Conservation (phyloP, 306 rosid genomes). For the Sesbania bispinosa region DNA sequence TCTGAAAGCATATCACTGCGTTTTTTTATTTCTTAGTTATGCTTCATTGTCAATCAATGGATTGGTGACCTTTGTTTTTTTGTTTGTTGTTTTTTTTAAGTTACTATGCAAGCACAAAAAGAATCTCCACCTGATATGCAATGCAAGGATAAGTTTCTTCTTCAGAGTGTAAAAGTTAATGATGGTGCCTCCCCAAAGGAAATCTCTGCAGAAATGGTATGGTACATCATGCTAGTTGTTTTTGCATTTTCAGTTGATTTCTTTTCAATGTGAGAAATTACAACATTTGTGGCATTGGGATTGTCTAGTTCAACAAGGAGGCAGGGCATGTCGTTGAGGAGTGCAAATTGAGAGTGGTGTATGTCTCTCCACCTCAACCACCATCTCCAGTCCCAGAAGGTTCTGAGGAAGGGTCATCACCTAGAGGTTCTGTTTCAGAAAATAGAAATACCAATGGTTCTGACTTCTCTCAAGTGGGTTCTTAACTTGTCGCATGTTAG, state of each 20-base stretch:
- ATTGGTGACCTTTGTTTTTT: neutral
- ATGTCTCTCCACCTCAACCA: conserved; percentile 87
- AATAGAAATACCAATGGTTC: conserved; percentile 60
- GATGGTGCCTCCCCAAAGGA: conserved; percentile 64
- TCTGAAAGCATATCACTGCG: neutral
- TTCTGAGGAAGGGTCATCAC: conserved; percentile 96
- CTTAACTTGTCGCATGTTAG: conserved; percentile 23
- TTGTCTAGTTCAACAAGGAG: conserved; percentile 80
- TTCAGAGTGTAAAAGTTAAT: conserved; percentile 72
- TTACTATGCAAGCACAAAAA: conserved; percentile 97
- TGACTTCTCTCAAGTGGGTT: conserved; percentile 59
- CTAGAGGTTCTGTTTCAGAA: conserved; percentile 81
- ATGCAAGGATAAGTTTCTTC: conserved; percentile 98
- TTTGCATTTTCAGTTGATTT: neutral
- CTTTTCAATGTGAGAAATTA: conserved; percentile 24
- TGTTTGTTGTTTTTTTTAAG: conserved; percentile 22
- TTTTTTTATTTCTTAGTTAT: neutral
- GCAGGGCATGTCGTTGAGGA: conserved; percentile 92
- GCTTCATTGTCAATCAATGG: neutral
- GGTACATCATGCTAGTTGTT: neutral
- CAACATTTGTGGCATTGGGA: conserved; percentile 29
- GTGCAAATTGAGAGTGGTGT: conserved; percentile 87
- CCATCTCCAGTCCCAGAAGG: conserved; percentile 98
- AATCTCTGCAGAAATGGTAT: conserved; percentile 80
- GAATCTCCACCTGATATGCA: conserved; percentile 87